Evolutionary conservation across 345 rosid species (phyloP), one percentile per base, ranked within the genome.

Genomic region (Cardamine occulta): DNA sequence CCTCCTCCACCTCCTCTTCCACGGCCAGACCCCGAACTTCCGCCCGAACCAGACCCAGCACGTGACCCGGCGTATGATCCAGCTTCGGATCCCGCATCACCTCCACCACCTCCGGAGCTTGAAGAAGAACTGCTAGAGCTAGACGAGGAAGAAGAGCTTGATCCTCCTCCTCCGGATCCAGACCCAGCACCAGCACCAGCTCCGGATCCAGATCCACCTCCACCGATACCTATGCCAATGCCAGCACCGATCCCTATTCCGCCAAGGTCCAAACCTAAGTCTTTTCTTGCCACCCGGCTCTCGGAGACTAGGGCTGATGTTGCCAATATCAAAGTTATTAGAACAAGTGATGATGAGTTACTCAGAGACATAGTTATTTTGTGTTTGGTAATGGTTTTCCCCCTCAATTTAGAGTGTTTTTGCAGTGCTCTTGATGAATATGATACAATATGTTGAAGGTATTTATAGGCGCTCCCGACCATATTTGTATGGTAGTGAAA

Each of bases 171-270:
- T 11, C 91, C 86, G 2, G 91, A 85, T 4, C 91, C 85, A 0
- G 88, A 73, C 6, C 94, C 94, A 7, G 87, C 82, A 10, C 94
- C 94, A 7, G 87, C 82, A 10, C 91, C 93, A 10, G 89, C 85
- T 45, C 86, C 86, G 0, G 91, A 84, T 4, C 91, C 88, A 7
- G 90, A 82, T 1, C 89, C 91, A 10, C 75, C 67, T 9, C 93
- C 93, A 5, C 94, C 89, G 15, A 89, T 63, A 37, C 93, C 97
- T 61, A 89, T 45, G 19, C 97, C 93, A 21, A 83, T 75, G n/a
- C 96, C 96, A 47, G 82, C 0, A 57, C 97, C 96, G 52, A 86
- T 70, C 10, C 97, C 93, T 32, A 87, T 40, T 15, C 97, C 97
- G 2, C 93, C 96, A 21, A 88, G 88, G 84, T 92, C 91, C 49